phyloP scores from a whole-genome alignment of 768 basidiomycete species.

The Phlebiopsis flavidoalba region DNA sequence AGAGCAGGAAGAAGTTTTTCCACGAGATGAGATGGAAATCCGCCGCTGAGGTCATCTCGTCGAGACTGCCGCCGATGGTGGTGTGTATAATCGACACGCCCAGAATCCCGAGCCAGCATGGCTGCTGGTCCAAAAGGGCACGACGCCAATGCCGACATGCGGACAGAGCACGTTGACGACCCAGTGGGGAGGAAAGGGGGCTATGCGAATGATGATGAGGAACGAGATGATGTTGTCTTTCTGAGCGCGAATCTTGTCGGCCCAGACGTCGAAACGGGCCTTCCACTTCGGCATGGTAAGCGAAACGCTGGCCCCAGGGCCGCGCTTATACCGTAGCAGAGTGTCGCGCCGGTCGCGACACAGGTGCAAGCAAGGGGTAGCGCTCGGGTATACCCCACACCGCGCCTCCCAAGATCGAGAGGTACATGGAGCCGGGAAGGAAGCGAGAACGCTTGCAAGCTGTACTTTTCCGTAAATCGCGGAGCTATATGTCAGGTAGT shows the following conservation, averaged over 20 bases:
- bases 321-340: constrained; percentile 91
- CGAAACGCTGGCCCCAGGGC: constrained; percentile 89
- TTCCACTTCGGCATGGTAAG: constrained; percentile 85
- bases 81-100: constrained; percentile 94
- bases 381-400: constrained; percentile 89
- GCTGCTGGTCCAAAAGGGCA: constrained; percentile 89
- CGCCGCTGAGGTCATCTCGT: constrained; percentile 90
- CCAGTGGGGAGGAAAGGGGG: constrained; percentile 95
- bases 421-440: constrained; percentile 98
- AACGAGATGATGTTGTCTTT: constrained; percentile 86
- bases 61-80: constrained; percentile 88
- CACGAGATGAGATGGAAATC: constrained; percentile 94
- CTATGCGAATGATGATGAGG: constrained; percentile 90
- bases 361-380: constrained; percentile 89
- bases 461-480: constrained; percentile 26
- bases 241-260: constrained; percentile 69
- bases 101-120: constrained; percentile 83
- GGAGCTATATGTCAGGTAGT: background rate
- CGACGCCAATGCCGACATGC: constrained; percentile 81
- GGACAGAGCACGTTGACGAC: constrained; percentile 91
- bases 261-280: constrained; percentile 76
- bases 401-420: constrained; percentile 93
- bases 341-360: constrained; percentile 83
- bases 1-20: constrained; percentile 82
- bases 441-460: constrained; percentile 93